These are phyloP conservation scores for Talaromyces sp. DNA, from an alignment of 2,329 filamentous ascomycete species.

Conservation along the genomic window DNA sequence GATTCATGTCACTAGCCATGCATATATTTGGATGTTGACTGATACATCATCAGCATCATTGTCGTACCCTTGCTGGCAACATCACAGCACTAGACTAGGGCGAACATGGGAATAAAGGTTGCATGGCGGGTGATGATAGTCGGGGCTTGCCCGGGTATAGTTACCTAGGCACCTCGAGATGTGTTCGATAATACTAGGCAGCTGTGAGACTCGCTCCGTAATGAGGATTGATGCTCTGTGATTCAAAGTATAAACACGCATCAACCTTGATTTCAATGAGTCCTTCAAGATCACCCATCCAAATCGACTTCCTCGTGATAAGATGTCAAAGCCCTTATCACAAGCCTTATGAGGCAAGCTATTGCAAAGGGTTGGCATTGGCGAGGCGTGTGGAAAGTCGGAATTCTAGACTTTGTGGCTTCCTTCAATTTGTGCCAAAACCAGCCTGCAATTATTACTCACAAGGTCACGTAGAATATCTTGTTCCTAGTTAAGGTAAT, in stretches of 20 bases:
- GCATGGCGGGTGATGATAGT: neutral
- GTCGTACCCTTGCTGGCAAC: neutral
- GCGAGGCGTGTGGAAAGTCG: neutral
- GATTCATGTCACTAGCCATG: neutral
- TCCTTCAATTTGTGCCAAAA: neutral
- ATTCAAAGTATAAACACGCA: neutral
- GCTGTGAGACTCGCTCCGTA: neutral
- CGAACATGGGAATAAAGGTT: neutral
- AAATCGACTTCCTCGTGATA: neutral
- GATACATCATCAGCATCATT: neutral
- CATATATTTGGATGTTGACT: neutral
- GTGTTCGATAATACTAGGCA: neutral
- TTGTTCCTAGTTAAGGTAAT: neutral
- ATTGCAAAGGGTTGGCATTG: no score
- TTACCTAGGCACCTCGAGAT: neutral
- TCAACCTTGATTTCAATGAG: neutral
- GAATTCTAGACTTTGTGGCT: neutral
- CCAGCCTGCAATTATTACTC: neutral
- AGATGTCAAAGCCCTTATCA: neutral
- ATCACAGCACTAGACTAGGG: neutral
- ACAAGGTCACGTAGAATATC: no score
- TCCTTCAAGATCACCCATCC: no score
- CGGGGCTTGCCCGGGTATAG: neutral
- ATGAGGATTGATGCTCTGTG: neutral
- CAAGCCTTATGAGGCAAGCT: neutral